Evolutionary conservation across 805 yeast genomes (phyloP).

Genomic region (Metahyphopichia silvanorum): DNA sequence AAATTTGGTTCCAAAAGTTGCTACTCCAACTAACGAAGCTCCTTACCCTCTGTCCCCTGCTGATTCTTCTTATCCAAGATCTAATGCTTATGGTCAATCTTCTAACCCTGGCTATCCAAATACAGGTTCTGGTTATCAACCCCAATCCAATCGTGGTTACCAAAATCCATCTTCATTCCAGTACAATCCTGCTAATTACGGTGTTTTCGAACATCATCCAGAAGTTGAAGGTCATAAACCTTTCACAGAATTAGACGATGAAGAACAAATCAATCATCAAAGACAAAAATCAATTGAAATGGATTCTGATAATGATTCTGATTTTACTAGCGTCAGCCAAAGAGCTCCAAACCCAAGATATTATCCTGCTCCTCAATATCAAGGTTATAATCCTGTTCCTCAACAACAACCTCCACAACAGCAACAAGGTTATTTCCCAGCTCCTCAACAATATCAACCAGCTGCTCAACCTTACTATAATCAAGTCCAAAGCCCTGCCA

Average conservation of each 20-base stretch:
- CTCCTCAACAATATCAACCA: slow-evolving; percentile 3
- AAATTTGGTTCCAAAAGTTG: slow-evolving; percentile 22
- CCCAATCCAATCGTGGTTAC: too few species aligned
- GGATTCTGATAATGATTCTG: slow-evolving; percentile 50
- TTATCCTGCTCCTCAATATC: slow-evolving; percentile 14
- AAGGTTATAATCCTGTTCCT: slow-evolving; percentile 7
- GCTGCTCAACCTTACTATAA: slow-evolving; percentile 5
- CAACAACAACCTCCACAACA: slow-evolving; percentile 16
- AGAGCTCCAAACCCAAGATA: slow-evolving; percentile 66
- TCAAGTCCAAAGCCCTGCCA: slow-evolving; percentile 2
- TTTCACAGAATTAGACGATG: slow-evolving; percentile 37
- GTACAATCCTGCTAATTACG: slow-evolving; percentile 12
- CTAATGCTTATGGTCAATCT: slow-evolving; percentile 9
- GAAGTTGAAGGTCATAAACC: slow-evolving; percentile 46
- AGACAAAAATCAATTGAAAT: slow-evolving; percentile 6
- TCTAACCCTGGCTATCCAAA: slow-evolving; percentile 22
- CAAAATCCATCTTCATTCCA: too few species aligned
- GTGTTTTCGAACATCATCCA: slow-evolving; percentile 45
- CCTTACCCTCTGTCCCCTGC: slow-evolving; percentile 26
- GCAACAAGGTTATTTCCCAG: slow-evolving; percentile 6
- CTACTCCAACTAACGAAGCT: slow-evolving; percentile 29
- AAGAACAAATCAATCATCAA: slow-evolving; percentile 8
- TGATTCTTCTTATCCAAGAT: slow-evolving; percentile 14
- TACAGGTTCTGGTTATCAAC: slow-evolving; percentile 12
- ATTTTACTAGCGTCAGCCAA: slow-evolving; percentile 77